Percentiles rank a stretch among this genome's conserved stretches.
phyloP scores from a whole-genome alignment of 2,329 filamentous ascomycete genomes.

The Canariomyces notabilis region DNA sequence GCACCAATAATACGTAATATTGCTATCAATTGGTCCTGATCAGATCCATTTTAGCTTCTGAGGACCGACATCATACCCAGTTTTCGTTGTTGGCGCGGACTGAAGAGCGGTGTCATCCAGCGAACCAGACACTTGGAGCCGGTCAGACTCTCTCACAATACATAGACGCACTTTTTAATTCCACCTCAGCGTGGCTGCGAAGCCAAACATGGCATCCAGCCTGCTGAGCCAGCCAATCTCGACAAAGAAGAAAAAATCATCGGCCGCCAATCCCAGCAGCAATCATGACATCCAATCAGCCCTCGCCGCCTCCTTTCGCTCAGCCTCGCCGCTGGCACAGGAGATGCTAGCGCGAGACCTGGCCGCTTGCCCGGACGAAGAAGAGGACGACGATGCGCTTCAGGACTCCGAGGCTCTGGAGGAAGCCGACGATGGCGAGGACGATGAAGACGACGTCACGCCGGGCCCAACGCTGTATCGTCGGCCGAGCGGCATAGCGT shows the following conservation, averaged over 20 bases:
- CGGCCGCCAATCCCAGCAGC: conserved; percentile 2
- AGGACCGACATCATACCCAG: too few relatives aligned
- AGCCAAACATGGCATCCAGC: conserved; percentile 13
- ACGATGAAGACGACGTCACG: conserved; percentile 36
- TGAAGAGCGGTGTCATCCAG: too few relatives aligned
- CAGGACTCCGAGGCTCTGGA: conserved; percentile 29
- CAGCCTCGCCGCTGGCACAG: conserved; percentile 61
- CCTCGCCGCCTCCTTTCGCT: conserved; percentile 48
- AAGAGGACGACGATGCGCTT: conserved; percentile 40
- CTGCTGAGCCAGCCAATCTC: conserved; percentile 14
- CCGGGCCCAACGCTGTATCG: conserved; percentile 58
- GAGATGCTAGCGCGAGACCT: conserved; percentile 62
- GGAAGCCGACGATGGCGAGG: conserved; percentile 28
- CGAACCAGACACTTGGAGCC: too few relatives aligned
- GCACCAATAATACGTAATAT: too few relatives aligned
- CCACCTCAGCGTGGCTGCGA: neutral
- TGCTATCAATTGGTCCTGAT: too few relatives aligned
- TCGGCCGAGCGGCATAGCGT: conserved; percentile 71
- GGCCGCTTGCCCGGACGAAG: conserved; percentile 57
- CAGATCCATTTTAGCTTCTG: too few relatives aligned
- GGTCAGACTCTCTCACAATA: neutral
- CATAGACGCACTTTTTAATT: too few relatives aligned
- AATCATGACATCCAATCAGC: conserved; percentile 12
- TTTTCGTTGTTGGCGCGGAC: too few relatives aligned
- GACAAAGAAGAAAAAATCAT: conserved; percentile 6